phyloP scores from a whole-genome alignment of 306 rosid species.

The Cucurbita pepo region DNA sequence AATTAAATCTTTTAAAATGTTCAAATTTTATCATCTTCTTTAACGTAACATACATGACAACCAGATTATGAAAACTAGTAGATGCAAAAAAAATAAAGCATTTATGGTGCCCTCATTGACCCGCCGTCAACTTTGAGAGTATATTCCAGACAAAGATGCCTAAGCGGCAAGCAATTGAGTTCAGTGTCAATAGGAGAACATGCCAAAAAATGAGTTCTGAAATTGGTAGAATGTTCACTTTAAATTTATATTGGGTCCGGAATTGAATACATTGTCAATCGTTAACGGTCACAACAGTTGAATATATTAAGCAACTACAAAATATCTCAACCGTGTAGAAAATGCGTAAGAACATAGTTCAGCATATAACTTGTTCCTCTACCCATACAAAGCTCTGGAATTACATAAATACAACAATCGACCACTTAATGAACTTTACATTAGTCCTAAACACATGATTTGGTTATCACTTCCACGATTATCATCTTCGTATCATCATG shows the following conservation, averaged over 20 bases:
- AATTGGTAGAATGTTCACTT: too few species aligned
- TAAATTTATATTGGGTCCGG: not conserved
- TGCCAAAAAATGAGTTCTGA: not conserved
- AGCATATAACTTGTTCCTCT: constrained; percentile 26
- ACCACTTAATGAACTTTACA: constrained; percentile 39
- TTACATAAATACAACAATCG: constrained; percentile 23
- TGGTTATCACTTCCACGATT: constrained; percentile 25
- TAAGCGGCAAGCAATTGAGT: not conserved
- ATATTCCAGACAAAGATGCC: not conserved
- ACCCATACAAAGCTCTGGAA: constrained; percentile 24
- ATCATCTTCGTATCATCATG: constrained; percentile 10
- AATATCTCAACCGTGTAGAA: constrained; percentile 10
- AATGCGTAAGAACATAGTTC: constrained; percentile 21
- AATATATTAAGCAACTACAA: not conserved
- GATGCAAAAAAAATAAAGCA: too few species aligned
- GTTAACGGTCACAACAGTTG: not conserved
- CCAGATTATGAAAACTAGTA: too few species aligned
- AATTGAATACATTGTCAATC: not conserved
- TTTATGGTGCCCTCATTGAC: not conserved
- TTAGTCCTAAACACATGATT: constrained; percentile 24
- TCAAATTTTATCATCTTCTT: too few species aligned
- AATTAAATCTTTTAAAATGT: too few species aligned
- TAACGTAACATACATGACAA: too few species aligned
- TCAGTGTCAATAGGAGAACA: not conserved
- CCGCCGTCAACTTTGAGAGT: not conserved